A percentile compares a stretch with the other conserved stretches of the same genome.
These are phyloP conservation scores for Zymoseptoria pseudotritici DNA, from an alignment of 2,329 filamentous ascomycete species.

Conservation along the genomic window DNA sequence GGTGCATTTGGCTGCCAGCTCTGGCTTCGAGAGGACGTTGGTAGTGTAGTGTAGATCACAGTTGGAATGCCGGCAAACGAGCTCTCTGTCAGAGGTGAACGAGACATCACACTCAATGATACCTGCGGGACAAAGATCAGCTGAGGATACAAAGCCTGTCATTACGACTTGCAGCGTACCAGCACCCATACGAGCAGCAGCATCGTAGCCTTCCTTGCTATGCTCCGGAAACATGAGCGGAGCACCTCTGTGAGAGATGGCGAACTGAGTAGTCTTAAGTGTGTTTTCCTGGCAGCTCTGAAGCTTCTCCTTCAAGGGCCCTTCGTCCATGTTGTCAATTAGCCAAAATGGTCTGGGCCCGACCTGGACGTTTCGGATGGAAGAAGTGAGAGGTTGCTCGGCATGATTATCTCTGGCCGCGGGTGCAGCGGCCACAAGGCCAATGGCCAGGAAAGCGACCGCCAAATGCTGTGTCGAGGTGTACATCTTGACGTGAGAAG, in stretches of 20 bases:
- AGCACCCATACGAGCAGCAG: conserved; percentile 60
- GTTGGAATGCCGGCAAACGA: conserved; percentile 62
- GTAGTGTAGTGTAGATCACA: conserved; percentile 64
- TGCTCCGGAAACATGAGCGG: conserved; percentile 60
- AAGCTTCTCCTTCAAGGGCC: conserved; percentile 53
- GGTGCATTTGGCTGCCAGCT: conserved; percentile 58
- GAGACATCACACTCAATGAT: conserved; percentile 61
- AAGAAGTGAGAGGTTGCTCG: neutral
- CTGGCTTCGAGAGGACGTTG: conserved; percentile 55
- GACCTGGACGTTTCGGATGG: conserved; percentile 42
- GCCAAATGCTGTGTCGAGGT: neutral
- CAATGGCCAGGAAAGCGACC: neutral
- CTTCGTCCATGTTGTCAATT: conserved; percentile 54
- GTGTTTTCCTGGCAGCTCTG: conserved; percentile 50
- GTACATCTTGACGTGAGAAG: neutral
- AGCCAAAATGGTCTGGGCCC: conserved; percentile 61
- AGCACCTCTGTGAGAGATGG: conserved; percentile 55
- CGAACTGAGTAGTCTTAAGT: conserved; percentile 48
- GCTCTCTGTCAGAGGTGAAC: conserved; percentile 56
- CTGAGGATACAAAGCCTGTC: neutral
- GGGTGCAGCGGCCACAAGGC: neutral
- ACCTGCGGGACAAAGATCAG: conserved; percentile 8
- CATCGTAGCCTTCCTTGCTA: conserved; percentile 51
- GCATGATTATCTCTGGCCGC: neutral
- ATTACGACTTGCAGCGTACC: conserved; percentile 30